Evolutionary conservation across 306 rosid genomes (phyloP), one percentile per base, ranked within the genome.

Genomic region (Castanopsis chinensis): DNA sequence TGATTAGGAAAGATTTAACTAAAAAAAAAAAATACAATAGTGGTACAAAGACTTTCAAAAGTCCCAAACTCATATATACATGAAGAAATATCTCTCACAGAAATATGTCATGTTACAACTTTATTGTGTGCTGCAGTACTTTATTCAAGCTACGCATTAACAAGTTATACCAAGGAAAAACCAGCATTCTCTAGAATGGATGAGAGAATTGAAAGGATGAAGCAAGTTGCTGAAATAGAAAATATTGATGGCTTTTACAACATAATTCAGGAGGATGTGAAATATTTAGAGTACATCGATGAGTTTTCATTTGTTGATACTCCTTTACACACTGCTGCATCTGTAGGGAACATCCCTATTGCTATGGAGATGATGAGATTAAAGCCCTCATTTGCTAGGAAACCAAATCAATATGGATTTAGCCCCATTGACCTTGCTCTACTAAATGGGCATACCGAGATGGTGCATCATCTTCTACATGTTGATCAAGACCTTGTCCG

Each of bases 301-400:
- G 17, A 12, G 57, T 15, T 58, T 23, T 87, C 82, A 28, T 87
- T 85, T 19, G 54, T 72, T 2, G 75, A 82, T 17, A 85, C 91
- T 9, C 91, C 91, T 7, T 20, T 87, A 51, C 88, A 87, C 59
- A 3, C 60, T 18, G 86, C 78, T 37, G 83, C 84, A 4, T 6
- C 68, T 15, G 58, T 65, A 8, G 88, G 83, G 4, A 57, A 85
- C 7, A 43, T 71, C 2, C 59, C 41, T 35, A 71, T 87, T 17
- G 79, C 83, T 37, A 3, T 82, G 30, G 88, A 87, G 80, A 78
- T 87, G 2, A 75, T 83, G 76, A 82, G 85, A 20, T 52, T 45
- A 45, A 45, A 45, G 53, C 53, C 53, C 53, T 45, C 53, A 45
- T 45, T 45, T 0, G 53, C 53, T 45, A 45, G 53, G 0, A 73